Conservation (phyloP, 2,329 filamentous ascomycete genomes). For the Talaromyces sp. region DNA sequence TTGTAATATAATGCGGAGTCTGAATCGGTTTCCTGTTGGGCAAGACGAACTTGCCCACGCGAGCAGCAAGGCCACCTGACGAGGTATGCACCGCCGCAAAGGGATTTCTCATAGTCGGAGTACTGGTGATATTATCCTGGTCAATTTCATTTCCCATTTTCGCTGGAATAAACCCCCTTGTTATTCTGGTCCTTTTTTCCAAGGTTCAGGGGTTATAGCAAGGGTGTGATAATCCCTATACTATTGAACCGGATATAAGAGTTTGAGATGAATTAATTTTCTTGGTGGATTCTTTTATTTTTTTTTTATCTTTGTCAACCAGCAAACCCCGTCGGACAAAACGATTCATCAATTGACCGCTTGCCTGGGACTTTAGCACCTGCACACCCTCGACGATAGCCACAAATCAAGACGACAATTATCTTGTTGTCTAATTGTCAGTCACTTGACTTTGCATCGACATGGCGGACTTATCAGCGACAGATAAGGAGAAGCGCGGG, state of each 20-base stretch:
- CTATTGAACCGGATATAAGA: neutral
- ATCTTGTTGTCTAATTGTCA: neutral
- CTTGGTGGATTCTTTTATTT: neutral
- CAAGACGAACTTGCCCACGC: slow-evolving; percentile 65
- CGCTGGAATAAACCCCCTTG: neutral
- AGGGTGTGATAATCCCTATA: slow-evolving; percentile 8
- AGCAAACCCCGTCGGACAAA: neutral
- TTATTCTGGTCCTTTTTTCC: neutral
- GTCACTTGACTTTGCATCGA: neutral
- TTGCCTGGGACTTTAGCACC: neutral
- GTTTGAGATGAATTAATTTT: slow-evolving; percentile 3
- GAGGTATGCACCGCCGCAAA: slow-evolving; percentile 38
- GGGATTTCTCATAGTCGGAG: slow-evolving; percentile 31
- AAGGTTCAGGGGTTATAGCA: slow-evolving; percentile 1
- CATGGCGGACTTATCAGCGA: slow-evolving; percentile 15
- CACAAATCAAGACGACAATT: neutral
- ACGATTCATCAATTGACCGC: slow-evolving; percentile 15
- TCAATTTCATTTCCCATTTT: slow-evolving; percentile 28
- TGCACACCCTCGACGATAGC: neutral
- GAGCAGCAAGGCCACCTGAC: slow-evolving; percentile 46
- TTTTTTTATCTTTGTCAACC: slow-evolving; percentile 4
- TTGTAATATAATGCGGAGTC: slow-evolving; percentile 77
- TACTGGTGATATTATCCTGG: slow-evolving; percentile 18
- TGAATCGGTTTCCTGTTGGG: slow-evolving; percentile 63
- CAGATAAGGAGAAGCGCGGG: slow-evolving; percentile 50